Percentiles rank a stretch among this genome's conserved stretches.
phyloP scores from a whole-genome alignment of 2,329 filamentous ascomycete genomes.

The Nemania sp. region DNA sequence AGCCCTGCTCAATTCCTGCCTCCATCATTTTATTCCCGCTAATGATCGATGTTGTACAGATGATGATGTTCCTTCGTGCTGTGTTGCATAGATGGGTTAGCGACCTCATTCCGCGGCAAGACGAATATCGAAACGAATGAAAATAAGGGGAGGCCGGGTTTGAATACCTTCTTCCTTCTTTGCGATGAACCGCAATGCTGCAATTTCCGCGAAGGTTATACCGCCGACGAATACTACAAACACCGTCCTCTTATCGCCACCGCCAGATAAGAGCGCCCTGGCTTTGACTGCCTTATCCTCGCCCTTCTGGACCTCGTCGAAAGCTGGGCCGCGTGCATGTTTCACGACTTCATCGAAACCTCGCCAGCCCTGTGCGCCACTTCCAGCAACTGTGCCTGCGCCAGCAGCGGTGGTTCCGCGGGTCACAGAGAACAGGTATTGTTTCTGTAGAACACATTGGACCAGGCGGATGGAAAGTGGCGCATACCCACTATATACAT shows the following conservation, averaged over 20 bases:
- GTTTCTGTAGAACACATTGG: constrained; percentile 91
- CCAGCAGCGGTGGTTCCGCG: constrained; percentile 61
- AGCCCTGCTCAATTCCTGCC: constrained; percentile 74
- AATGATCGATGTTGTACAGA: constrained; percentile 90
- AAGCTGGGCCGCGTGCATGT: constrained; percentile 83
- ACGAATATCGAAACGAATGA: constrained; percentile 18
- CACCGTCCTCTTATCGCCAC: constrained; percentile 77
- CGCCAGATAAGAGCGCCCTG: constrained; percentile 78
- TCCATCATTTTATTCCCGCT: constrained; percentile 90
- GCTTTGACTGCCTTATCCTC: constrained; percentile 92
- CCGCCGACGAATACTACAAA: constrained; percentile 98
- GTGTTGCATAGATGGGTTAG: constrained; percentile 21
- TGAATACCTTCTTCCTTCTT: constrained; percentile 72
- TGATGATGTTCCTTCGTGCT: constrained; percentile 81
- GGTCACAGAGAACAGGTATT: constrained; percentile 73
- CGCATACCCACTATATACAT: constrained; percentile 96
- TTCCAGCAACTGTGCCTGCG: constrained; percentile 54
- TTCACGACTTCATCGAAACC: constrained; percentile 93
- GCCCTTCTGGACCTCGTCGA: constrained; percentile 89
- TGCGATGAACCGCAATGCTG: constrained; percentile 87
- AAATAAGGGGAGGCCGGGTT: constrained; percentile 9
- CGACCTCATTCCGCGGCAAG: constrained; percentile 11
- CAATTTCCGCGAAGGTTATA: constrained; percentile 94
- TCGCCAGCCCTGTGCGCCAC: constrained; percentile 79
- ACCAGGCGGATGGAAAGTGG: constrained; percentile 89